Conservation (phyloP, 306 rosid genomes). For the Arachis stenosperma region DNA sequence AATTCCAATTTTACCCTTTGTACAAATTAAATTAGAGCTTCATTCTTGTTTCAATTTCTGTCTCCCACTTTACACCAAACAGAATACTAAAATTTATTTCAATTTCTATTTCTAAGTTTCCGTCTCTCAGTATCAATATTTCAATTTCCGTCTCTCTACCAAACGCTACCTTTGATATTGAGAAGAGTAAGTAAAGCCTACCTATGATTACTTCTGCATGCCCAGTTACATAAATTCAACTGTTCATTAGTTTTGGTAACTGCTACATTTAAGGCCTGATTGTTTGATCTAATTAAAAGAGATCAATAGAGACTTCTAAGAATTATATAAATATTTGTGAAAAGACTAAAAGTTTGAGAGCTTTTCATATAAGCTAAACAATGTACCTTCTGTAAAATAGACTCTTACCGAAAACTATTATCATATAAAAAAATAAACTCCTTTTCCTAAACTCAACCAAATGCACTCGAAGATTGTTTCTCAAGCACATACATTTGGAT, state of each 20-base stretch:
- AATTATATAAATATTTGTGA: not conserved
- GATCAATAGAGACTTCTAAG: not conserved
- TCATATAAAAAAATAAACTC: not conserved
- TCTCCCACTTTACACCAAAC: too few relatives aligned
- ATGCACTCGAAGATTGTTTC: not conserved
- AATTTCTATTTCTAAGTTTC: too few relatives aligned
- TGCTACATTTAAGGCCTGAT: not conserved
- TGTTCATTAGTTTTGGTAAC: slow-evolving; percentile 17
- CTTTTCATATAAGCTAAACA: not conserved
- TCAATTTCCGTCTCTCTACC: too few relatives aligned
- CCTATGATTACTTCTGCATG: slow-evolving; percentile 98
- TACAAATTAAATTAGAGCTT: too few relatives aligned
- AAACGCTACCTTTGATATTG: too few relatives aligned
- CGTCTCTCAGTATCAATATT: too few relatives aligned
- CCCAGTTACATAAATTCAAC: slow-evolving; percentile 69
- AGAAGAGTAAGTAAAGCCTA: slow-evolving; percentile 50
- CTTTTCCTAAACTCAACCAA: not conserved
- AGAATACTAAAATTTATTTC: too few relatives aligned
- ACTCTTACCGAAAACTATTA: not conserved
- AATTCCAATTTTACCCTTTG: too few relatives aligned
- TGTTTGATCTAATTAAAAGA: not conserved
- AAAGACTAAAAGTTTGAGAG: not conserved
- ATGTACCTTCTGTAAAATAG: not conserved
- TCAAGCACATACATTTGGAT: slow-evolving; percentile 24
- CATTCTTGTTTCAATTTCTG: too few relatives aligned